Evolutionary conservation across 805 yeast genomes (phyloP).

Genomic region (Ogataea nitratoaversa): DNA sequence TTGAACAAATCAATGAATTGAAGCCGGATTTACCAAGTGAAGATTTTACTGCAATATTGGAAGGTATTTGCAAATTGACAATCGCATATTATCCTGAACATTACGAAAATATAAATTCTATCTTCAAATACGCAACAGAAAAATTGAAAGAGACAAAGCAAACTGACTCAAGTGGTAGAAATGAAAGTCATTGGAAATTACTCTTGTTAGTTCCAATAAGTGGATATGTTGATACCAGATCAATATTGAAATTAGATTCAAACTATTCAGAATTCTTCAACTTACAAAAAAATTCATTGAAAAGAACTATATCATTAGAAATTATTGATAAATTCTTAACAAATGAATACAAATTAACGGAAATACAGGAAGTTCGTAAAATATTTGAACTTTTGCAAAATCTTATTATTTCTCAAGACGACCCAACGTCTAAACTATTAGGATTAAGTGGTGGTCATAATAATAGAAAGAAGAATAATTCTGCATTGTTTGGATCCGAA

Average conservation of each 20-base stretch:
- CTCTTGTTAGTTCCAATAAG: slow-evolving; percentile 48
- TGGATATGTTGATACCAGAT: slow-evolving; percentile 34
- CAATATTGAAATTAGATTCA: slow-evolving; percentile 37
- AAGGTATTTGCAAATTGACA: slow-evolving; percentile 61
- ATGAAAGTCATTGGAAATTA: slow-evolving; percentile 30
- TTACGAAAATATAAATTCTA: slow-evolving; percentile 52
- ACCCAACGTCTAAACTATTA: slow-evolving; percentile 33
- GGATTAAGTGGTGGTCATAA: slow-evolving; percentile 28
- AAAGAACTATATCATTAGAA: slow-evolving; percentile 53
- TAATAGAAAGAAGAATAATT: slow-evolving; percentile 3
- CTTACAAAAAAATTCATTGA: slow-evolving; percentile 47
- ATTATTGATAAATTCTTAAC: slow-evolving; percentile 56
- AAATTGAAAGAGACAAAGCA: slow-evolving; percentile 26
- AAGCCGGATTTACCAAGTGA: slow-evolving; percentile 66
- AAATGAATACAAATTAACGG: slow-evolving; percentile 34
- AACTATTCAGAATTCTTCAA: slow-evolving; percentile 52
- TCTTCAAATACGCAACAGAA: slow-evolving; percentile 53
- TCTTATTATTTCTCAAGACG: slow-evolving; percentile 37
- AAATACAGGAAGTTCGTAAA: slow-evolving; percentile 49
- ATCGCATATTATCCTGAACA: slow-evolving; percentile 64
- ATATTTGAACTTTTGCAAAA: slow-evolving; percentile 56
- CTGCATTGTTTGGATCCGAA: slow-evolving; percentile 26
- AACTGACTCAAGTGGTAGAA: slow-evolving; percentile 18
- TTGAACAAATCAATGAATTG: slow-evolving; percentile 47
- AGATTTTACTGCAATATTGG: slow-evolving; percentile 61